Percentiles rank a stretch among this genome's conserved stretches.
Evolutionary conservation across 352 stramenopile genomes (phyloP).

Genomic region (Pythium coloratum): DNA sequence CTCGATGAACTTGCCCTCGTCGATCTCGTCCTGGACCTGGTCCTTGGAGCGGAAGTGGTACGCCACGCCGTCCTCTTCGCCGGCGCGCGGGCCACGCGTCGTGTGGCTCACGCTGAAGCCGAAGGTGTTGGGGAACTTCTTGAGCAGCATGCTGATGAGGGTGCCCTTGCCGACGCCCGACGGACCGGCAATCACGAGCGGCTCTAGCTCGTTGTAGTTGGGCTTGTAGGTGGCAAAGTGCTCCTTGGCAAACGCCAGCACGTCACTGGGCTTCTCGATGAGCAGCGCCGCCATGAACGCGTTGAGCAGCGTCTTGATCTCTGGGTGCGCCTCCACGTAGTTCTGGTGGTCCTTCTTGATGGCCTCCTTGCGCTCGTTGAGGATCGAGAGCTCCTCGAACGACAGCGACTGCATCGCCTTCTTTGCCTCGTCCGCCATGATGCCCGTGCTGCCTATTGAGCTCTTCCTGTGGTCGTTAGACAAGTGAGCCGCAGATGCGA

Average conservation of each 20-base stretch:
- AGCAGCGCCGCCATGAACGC: slow-evolving; percentile 86
- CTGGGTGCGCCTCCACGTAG: slow-evolving; percentile 83
- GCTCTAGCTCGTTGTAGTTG: slow-evolving; percentile 54
- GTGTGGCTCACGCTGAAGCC: slow-evolving; percentile 98
- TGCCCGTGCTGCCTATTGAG: neutral
- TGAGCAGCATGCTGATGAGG: slow-evolving; percentile 92
- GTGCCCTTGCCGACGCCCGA: slow-evolving; percentile 95
- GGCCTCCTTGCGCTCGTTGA: slow-evolving; percentile 85
- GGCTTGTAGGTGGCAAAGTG: slow-evolving; percentile 83
- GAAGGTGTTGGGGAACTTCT: slow-evolving; percentile 85
- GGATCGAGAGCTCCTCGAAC: slow-evolving; percentile 82
- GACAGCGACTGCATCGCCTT: slow-evolving; percentile 71
- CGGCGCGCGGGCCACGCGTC: slow-evolving; percentile 91
- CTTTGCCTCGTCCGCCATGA: slow-evolving; percentile 29
- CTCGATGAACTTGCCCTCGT: slow-evolving; percentile 95
- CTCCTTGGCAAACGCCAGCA: slow-evolving; percentile 72
- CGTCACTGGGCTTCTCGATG: slow-evolving; percentile 84
- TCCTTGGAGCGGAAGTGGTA: slow-evolving; percentile 97
- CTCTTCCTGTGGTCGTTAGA: slow-evolving; percentile 11
- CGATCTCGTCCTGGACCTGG: slow-evolving; percentile 93
- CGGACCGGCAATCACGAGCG: slow-evolving; percentile 90
- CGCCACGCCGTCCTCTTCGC: slow-evolving; percentile 95
- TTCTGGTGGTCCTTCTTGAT: slow-evolving; percentile 83
- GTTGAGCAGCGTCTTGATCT: slow-evolving; percentile 90
- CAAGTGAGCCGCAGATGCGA: slow-evolving; percentile 1